A percentile compares a stretch with the other conserved stretches of the same genome.
These are phyloP conservation scores for Alternaria metachromatica DNA, from an alignment of 2,329 filamentous ascomycete species.

Conservation along the genomic window DNA sequence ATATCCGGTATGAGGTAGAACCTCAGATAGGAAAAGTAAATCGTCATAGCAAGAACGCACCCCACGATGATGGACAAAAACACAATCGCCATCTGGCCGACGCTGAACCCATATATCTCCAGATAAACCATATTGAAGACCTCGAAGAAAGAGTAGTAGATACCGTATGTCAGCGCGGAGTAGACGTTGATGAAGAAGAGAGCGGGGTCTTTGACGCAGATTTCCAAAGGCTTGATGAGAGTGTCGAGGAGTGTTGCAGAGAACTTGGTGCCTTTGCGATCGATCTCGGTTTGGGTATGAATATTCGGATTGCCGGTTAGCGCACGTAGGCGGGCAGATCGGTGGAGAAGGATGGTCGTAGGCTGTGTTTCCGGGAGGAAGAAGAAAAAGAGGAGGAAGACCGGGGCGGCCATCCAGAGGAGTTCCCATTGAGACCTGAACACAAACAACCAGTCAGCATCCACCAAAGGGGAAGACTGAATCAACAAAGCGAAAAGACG, in stretches of 20 bases:
- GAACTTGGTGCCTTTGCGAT: slow-evolving; percentile 56
- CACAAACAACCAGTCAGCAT: background rate
- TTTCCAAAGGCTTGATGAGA: slow-evolving; percentile 77
- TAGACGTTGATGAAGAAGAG: slow-evolving; percentile 84
- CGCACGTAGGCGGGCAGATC: slow-evolving; percentile 75
- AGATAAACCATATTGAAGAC: slow-evolving; percentile 72
- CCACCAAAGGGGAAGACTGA: rapidly evolving
- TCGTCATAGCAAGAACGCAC: slow-evolving; percentile 69
- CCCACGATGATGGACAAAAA: slow-evolving; percentile 83
- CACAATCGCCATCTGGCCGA: slow-evolving; percentile 78
- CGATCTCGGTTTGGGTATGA: slow-evolving; percentile 80
- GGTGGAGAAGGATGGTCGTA: slow-evolving; percentile 73
- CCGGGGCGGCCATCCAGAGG: slow-evolving; percentile 73
- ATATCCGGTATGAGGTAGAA: slow-evolving; percentile 69
- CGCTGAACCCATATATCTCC: slow-evolving; percentile 76
- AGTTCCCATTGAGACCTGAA: slow-evolving; percentile 77
- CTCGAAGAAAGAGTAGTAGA: slow-evolving; percentile 79
- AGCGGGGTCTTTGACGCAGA: slow-evolving; percentile 83
- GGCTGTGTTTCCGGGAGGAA: slow-evolving; percentile 89
- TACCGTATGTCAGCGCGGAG: slow-evolving; percentile 79
- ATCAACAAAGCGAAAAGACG: rapidly evolving
- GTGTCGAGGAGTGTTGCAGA: slow-evolving; percentile 58
- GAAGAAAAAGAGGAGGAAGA: slow-evolving; percentile 80
- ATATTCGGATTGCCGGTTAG: slow-evolving; percentile 69
- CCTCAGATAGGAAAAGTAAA: slow-evolving; percentile 75